Evolutionary conservation across 305 asterid genomes (phyloP).

Genomic region (Fraxinus nigra): DNA sequence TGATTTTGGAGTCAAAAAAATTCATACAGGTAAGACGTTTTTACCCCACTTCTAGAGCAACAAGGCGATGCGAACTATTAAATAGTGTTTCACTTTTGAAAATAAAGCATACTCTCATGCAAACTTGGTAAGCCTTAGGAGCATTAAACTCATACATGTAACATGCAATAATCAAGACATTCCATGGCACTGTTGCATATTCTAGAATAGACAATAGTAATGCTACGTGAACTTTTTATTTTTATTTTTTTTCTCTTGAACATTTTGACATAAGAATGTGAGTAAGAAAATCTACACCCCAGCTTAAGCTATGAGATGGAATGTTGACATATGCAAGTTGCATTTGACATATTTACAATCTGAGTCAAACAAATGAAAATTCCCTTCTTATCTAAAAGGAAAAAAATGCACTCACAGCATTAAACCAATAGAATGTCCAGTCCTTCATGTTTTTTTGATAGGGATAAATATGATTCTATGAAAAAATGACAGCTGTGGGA

Average conservation of each 20-base stretch:
- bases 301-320: background rate
- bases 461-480: too few relatives aligned
- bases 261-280: background rate
- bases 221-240: background rate
- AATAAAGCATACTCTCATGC: background rate
- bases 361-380: background rate
- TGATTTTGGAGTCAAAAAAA: slow-evolving; percentile 4
- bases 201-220: background rate
- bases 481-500: too few relatives aligned
- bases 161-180: background rate
- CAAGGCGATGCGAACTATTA: background rate
- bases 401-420: slow-evolving; percentile 6
- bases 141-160: slow-evolving; percentile 12
- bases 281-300: background rate
- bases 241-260: background rate
- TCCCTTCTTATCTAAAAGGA: background rate
- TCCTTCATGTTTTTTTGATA: background rate
- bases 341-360: background rate
- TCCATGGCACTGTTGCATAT: background rate
- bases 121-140: slow-evolving; percentile 9
- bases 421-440: background rate
- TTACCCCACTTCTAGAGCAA: slow-evolving; percentile 5
- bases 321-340: slow-evolving; percentile 10
- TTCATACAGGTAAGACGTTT: slow-evolving; percentile 1
- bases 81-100: background rate